Conservation (phyloP, 2,329 filamentous ascomycete genomes). For the Epichloe sibirici region DNA sequence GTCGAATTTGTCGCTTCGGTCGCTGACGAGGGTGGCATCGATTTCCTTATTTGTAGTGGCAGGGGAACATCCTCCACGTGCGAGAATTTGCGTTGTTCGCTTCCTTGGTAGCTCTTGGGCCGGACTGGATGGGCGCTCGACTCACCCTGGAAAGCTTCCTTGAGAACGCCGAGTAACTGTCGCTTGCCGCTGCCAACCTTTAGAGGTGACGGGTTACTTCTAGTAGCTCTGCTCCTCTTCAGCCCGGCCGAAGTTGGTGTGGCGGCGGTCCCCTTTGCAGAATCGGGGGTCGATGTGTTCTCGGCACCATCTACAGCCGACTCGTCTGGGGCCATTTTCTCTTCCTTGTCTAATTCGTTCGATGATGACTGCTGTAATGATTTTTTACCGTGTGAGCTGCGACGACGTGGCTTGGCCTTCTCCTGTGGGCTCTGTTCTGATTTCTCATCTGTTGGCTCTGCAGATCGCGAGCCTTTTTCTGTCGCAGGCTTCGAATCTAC, state of each 20-base stretch:
- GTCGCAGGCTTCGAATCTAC: conserved; percentile 27
- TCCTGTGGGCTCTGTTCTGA: not conserved
- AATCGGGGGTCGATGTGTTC: conserved; percentile 12
- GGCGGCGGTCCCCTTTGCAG: conserved; percentile 16
- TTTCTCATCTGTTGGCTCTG: not conserved
- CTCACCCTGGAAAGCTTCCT: conserved; percentile 51
- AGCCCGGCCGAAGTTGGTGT: conserved; percentile 28
- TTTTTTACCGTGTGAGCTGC: conserved; percentile 1
- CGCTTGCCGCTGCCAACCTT: conserved; percentile 33
- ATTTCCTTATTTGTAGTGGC: conserved; percentile 3
- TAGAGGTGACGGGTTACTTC: conserved; percentile 34
- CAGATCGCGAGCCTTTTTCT: not conserved
- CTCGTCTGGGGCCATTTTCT: conserved; percentile 4
- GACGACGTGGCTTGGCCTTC: conserved; percentile 1
- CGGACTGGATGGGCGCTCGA: conserved; percentile 35
- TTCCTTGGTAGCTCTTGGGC: conserved; percentile 36
- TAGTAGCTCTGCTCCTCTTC: conserved; percentile 44
- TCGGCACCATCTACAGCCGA: not conserved
- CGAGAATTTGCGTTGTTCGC: conserved; percentile 26
- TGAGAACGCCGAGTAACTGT: conserved; percentile 45
- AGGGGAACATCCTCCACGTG: conserved; percentile 13
- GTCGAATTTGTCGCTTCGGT: not conserved
- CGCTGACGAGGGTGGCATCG: not conserved
- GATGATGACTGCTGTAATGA: conserved; percentile 1
- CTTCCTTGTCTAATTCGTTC: not conserved